These are phyloP conservation scores for Penicillium fuscoglaucum DNA, from an alignment of 2,329 filamentous ascomycete species.

Conservation along the genomic window DNA sequence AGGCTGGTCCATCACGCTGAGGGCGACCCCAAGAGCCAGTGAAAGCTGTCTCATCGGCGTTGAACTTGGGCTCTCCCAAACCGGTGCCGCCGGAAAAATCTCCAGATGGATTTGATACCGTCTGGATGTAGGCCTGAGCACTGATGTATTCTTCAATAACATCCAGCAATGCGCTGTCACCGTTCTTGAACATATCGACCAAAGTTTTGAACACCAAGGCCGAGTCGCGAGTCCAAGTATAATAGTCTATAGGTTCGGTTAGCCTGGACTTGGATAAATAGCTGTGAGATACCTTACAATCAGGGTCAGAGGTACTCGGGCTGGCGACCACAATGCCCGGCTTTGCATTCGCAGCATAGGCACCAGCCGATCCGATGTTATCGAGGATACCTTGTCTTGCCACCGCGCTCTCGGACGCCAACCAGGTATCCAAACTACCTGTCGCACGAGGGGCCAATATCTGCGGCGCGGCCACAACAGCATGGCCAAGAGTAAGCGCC, in stretches of 20 bases:
- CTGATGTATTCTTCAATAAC: slow-evolving; percentile 68
- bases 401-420: slow-evolving; percentile 46
- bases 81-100: slow-evolving; percentile 47
- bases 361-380: slow-evolving; percentile 57
- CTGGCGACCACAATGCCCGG: slow-evolving; percentile 57
- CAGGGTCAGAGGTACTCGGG: slow-evolving; percentile 54
- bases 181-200: slow-evolving; percentile 65
- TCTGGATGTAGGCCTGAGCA: slow-evolving; percentile 66
- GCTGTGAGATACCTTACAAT: slow-evolving; percentile 45
- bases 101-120: slow-evolving; percentile 69
- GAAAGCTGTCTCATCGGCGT: slow-evolving; percentile 63
- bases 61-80: slow-evolving; percentile 73
- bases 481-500: slow-evolving; percentile 21
- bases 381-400: slow-evolving; percentile 55
- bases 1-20: slow-evolving; percentile 75
- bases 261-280: neutral
- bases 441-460: slow-evolving; percentile 20
- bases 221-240: slow-evolving; percentile 75
- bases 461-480: slow-evolving; percentile 19
- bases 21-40: slow-evolving; percentile 71
- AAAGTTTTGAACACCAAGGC: slow-evolving; percentile 69
- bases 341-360: slow-evolving; percentile 49
- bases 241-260: slow-evolving; percentile 61
- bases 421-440: slow-evolving; percentile 24
- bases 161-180: slow-evolving; percentile 58